Conservation (phyloP, 1,284 basidiomycete species). For the Acaromyces ingoldii region DNA sequence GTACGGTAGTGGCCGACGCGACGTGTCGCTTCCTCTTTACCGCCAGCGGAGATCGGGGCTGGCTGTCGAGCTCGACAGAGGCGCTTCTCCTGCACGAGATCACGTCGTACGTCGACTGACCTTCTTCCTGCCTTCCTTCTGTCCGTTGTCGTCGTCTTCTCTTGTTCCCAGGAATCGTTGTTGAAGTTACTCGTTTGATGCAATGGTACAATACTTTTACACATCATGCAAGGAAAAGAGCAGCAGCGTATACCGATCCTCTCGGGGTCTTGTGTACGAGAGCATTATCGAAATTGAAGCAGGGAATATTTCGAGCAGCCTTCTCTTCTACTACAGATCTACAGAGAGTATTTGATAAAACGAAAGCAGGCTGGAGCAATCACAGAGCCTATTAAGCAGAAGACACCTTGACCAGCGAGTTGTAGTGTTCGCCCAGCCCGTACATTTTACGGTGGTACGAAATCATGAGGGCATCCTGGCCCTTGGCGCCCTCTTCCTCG, state of each 20-base stretch:
- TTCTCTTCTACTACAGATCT: too few relatives aligned
- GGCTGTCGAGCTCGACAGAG: slow-evolving; percentile 57
- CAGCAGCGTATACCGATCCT: too few relatives aligned
- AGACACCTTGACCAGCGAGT: slow-evolving; percentile 27
- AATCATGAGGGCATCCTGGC: not conserved
- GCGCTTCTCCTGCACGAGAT: slow-evolving; percentile 42
- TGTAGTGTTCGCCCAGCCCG: slow-evolving; percentile 49
- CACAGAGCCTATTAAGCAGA: not conserved
- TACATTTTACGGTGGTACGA: slow-evolving; percentile 46
- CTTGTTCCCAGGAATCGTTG: not conserved
- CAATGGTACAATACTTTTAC: too few relatives aligned
- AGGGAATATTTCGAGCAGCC: too few relatives aligned
- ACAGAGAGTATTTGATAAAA: not conserved
- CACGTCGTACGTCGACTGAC: not conserved
- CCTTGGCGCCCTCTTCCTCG: slow-evolving; percentile 57
- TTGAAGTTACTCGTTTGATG: too few relatives aligned
- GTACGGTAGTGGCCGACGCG: slow-evolving; percentile 81
- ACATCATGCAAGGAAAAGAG: too few relatives aligned
- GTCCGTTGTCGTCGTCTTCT: not conserved
- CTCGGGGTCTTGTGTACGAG: too few relatives aligned
- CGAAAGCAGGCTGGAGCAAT: not conserved
- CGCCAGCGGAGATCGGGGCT: slow-evolving; percentile 88
- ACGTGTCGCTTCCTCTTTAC: slow-evolving; percentile 79
- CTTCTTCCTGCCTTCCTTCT: not conserved
- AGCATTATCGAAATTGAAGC: too few relatives aligned